Evolutionary conservation across 257 asterid genomes (phyloP).

Genomic region (Jasminum sambac): DNA sequence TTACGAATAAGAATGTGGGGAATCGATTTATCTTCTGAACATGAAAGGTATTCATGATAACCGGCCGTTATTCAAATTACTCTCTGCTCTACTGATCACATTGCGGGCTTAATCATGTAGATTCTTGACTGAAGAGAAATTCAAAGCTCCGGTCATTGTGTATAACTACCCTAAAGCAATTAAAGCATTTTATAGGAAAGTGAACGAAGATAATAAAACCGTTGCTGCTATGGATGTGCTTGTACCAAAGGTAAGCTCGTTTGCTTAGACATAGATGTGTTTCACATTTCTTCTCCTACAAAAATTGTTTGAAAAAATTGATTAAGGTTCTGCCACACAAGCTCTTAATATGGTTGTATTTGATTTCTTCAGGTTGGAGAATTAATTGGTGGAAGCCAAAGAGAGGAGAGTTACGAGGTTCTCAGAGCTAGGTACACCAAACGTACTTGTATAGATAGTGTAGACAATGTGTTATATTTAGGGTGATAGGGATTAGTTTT

Average conservation of each 20-base stretch:
- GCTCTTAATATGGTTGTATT: constrained; percentile 4
- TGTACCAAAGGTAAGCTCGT: constrained; percentile 77
- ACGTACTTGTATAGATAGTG: background rate
- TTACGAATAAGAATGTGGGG: too few relatives aligned
- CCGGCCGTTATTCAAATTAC: background rate
- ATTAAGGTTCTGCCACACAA: background rate
- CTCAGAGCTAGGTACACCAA: constrained; percentile 62
- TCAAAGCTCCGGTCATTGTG: constrained; percentile 86
- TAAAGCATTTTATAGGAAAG: constrained; percentile 92
- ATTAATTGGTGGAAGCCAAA: constrained; percentile 97
- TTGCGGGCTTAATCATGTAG: constrained; percentile 27
- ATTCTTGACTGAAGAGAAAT: constrained; percentile 89
- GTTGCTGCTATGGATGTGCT: constrained; percentile 99
- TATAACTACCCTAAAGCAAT: constrained; percentile 92
- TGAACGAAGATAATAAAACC: constrained; percentile 85
- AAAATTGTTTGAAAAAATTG: too few relatives aligned
- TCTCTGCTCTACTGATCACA: background rate
- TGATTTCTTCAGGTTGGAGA: constrained; percentile 74
- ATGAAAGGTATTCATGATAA: constrained; percentile 62
- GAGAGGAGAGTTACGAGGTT: constrained; percentile 89
- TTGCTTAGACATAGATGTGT: background rate
- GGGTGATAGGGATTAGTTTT: too few relatives aligned
- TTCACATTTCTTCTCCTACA: background rate
- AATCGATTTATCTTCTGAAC: constrained; percentile 93
- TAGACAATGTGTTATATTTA: background rate